Evolutionary conservation across 2,329 filamentous ascomycete species (phyloP).

Genomic region (Onygenales sp.): DNA sequence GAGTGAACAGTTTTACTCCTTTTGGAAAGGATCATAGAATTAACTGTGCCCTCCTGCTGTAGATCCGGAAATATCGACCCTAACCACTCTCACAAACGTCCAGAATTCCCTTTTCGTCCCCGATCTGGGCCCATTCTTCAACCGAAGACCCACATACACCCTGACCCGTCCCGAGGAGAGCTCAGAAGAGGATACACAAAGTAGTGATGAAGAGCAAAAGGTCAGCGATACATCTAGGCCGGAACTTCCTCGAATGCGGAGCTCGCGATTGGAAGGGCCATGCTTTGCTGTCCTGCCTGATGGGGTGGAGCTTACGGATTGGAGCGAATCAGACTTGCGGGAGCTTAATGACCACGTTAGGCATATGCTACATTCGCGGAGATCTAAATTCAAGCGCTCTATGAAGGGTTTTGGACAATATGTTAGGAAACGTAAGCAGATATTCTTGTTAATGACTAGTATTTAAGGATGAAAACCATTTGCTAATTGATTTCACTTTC

Average conservation of each 20-base stretch:
- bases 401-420: conserved; percentile 78
- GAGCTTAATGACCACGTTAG: conserved; percentile 78
- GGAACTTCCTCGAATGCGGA: background rate
- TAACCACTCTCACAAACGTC: conserved; percentile 78
- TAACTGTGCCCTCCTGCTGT: conserved; percentile 13
- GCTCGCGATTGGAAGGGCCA: conserved; percentile 42
- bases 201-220: conserved; percentile 13
- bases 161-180: conserved; percentile 40
- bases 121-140: conserved; percentile 64
- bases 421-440: conserved; percentile 52
- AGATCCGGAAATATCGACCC: conserved; percentile 76
- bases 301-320: conserved; percentile 61
- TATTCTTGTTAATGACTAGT: background rate
- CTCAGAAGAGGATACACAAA: background rate
- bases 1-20: conserved; percentile 9
- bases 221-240: conserved; percentile 4
- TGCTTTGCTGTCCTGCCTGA: conserved; percentile 75
- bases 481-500: conserved; percentile 3
- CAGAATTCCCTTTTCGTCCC: conserved; percentile 85
- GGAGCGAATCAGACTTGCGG: conserved; percentile 63
- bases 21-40: background rate
- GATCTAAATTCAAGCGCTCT: conserved; percentile 67
- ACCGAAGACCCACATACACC: conserved; percentile 69
- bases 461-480: background rate
- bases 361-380: conserved; percentile 75